Evolutionary conservation across 2,329 filamentous ascomycete species (phyloP).

Genomic region (Bipolaris gigantea): DNA sequence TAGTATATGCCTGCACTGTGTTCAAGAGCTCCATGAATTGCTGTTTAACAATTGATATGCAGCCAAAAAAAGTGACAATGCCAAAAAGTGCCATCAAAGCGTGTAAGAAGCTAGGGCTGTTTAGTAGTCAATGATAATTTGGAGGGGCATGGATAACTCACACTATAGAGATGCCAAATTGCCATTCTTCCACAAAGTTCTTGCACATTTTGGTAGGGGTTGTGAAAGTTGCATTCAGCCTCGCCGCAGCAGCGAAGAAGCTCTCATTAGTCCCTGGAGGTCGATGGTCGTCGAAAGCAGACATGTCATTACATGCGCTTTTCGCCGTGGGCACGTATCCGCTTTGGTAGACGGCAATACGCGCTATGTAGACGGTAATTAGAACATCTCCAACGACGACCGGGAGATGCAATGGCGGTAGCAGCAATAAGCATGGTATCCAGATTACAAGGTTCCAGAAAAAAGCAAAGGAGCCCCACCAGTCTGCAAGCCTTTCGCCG

Average conservation of each 20-base stretch:
- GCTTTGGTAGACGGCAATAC: conserved; percentile 11
- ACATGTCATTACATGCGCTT: conserved; percentile 2
- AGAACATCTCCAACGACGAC: conserved; percentile 11
- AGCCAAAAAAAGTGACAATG: conserved; percentile 10
- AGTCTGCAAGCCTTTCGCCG: conserved; percentile 13
- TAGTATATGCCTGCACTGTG: not conserved
- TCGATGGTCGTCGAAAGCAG: not conserved
- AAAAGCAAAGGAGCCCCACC: conserved; percentile 9
- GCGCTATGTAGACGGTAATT: conserved; percentile 7
- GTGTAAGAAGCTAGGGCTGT: conserved; percentile 13
- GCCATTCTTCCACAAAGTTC: conserved; percentile 27
- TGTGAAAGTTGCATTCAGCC: conserved; percentile 24
- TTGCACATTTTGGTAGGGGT: conserved; percentile 25
- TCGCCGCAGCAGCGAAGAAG: conserved; percentile 31
- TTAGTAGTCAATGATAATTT: not conserved
- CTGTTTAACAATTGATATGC: not conserved
- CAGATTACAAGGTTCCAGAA: conserved; percentile 9
- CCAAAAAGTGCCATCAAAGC: conserved; percentile 17
- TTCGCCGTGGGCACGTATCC: conserved; percentile 9
- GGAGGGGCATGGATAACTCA: conserved; percentile 7
- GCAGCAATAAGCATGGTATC: conserved; percentile 2
- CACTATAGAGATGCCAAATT: conserved; percentile 24
- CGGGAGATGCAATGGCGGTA: conserved; percentile 13
- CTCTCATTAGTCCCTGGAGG: conserved; percentile 29
- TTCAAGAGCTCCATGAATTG: not conserved